A percentile compares a stretch with the other conserved stretches of the same genome.
These are phyloP conservation scores for Ceratocystis colombiana DNA, from an alignment of 2,329 filamentous ascomycete species.

Conservation along the genomic window DNA sequence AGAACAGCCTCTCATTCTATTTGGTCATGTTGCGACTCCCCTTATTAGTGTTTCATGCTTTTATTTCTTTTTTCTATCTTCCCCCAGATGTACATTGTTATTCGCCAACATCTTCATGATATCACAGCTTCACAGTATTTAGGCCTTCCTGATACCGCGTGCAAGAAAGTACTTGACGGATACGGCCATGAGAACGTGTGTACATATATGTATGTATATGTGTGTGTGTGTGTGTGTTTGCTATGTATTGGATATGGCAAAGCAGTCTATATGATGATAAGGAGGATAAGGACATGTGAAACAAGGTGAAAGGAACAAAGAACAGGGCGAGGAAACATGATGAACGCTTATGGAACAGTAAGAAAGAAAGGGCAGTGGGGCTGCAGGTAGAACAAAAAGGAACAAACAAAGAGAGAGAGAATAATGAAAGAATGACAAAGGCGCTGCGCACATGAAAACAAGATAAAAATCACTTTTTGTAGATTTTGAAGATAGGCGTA, in stretches of 20 bases:
- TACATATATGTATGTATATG: neutral
- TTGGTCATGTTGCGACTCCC: neutral
- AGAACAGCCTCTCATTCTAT: neutral
- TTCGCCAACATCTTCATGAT: neutral
- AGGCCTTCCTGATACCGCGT: neutral
- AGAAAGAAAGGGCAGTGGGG: too few species aligned
- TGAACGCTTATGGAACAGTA: too few species aligned
- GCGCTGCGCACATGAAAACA: neutral
- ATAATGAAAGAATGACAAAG: neutral
- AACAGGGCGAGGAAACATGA: neutral
- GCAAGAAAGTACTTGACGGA: too few species aligned
- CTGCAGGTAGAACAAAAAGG: too few species aligned
- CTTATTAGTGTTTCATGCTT: neutral
- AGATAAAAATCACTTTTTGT: too few species aligned
- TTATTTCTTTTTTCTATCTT: slow-evolving; percentile 5
- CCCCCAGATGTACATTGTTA: slow-evolving; percentile 13
- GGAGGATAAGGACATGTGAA: neutral
- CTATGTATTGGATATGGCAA: neutral
- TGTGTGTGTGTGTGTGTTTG: neutral
- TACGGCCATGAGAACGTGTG: neutral
- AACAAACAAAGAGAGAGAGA: neutral
- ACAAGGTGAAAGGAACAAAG: neutral
- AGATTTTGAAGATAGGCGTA: too few species aligned
- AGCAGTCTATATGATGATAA: neutral
- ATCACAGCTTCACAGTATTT: neutral